Base-by-base conservation (phyloP, 2,329 filamentous ascomycete genomes). In the Lomentospora prolificans region DNA sequence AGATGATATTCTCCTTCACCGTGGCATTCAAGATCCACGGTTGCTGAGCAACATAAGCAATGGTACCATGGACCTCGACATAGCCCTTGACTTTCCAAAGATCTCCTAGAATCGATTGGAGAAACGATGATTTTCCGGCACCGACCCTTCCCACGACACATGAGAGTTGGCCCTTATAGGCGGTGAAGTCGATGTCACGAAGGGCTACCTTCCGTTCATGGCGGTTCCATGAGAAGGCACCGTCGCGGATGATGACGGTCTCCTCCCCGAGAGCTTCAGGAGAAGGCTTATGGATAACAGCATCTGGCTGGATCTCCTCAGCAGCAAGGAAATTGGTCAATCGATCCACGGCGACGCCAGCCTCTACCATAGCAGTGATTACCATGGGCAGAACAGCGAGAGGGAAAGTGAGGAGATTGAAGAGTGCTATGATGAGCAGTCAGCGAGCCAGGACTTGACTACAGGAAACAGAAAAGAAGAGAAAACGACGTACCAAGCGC, bases 21-120 rank as follows among this genome's bases (percentile, higher is more conserved):
- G 89, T 95, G 7, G 94, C 94, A 66, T 99, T 99, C 85, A 97
- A 92, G 54, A 99, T 88, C 94, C 95, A 99, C 19, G 90, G 77
- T 64, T 89, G 85, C 69, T 99, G 95, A 14, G 90, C 89, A 57
- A 95, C 94, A 67, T 97, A 99, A 1, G 94, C 94, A 41, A 90
- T 81, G 27, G 79, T 82, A 50, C 94, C 95, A 62, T 88, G 85
- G 8, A 99, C 78, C 56, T 87, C 78, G 3, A 96, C 92, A 59
- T 88, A 79, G 51, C 94, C 94, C 58, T 88, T 84, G 52, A 86
- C 78, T 69, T 96, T 97, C 85, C 87, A 96, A 3, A 99, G 70
- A 69, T 97, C 91, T 58, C 94, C 94, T 3, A 99, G 80, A 57
- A 99, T 80, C 55, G 87, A 83, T 68, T 95, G 88, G 5, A 99